A percentile compares a stretch with the other conserved stretches of the same genome.
Evolutionary conservation across 441 rosid species (phyloP).

Genomic region (Euphorbia schlechtendalii): DNA sequence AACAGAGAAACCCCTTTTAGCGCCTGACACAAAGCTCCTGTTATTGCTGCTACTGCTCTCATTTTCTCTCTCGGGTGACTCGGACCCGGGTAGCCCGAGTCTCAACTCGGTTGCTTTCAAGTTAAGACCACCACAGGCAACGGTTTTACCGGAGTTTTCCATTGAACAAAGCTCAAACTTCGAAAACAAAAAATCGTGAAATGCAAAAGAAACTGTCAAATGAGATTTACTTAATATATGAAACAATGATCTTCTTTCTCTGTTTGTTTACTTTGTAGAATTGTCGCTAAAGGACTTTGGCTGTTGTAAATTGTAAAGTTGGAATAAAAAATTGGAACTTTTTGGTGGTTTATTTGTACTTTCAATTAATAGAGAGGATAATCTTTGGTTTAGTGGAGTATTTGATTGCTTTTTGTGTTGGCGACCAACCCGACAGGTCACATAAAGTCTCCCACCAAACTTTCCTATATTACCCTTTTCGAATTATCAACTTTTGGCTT

Average conservation of each 20-base stretch:
- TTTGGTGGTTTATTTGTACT: neutral
- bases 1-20: conserved; percentile 61
- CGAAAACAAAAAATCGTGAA: neutral
- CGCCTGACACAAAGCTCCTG: conserved; percentile 43
- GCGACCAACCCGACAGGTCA: conserved; percentile 14
- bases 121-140: conserved; percentile 27
- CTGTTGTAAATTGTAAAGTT: no score
- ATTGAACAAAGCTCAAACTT: conserved; percentile 35
- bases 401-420: neutral
- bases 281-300: neutral
- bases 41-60: neutral
- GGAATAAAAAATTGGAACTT: neutral
- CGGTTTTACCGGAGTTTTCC: conserved; percentile 39
- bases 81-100: conserved; percentile 78
- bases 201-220: neutral
- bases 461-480: conserved; percentile 9
- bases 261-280: neutral
- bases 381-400: no score
- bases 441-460: conserved; percentile 10
- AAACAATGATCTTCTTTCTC: neutral
- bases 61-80: conserved; percentile 48
- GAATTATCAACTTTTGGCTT: neutral
- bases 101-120: conserved; percentile 71
- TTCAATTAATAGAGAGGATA: neutral
- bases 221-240: conserved; percentile 7